phyloP scores from a whole-genome alignment of 139 green algal genomes.

The Chlamydomonas urium region DNA sequence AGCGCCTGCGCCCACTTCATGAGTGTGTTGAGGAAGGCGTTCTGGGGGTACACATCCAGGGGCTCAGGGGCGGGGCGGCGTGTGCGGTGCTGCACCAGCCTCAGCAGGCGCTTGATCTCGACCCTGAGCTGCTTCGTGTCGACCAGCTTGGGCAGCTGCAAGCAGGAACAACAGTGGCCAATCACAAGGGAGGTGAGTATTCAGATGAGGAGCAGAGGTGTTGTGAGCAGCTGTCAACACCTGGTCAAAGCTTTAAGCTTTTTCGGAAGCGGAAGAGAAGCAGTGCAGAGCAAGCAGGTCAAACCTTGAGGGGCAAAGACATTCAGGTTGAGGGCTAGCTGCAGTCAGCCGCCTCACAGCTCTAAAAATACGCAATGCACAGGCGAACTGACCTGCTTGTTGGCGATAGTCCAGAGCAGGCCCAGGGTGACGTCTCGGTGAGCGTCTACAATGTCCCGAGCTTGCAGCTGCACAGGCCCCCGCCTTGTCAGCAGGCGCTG shows the following conservation, averaged over 20 bases:
- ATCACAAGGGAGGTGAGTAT: too few species aligned
- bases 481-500: neutral
- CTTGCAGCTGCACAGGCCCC: conserved; percentile 7
- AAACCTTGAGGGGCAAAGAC: too few species aligned
- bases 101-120: conserved; percentile 24
- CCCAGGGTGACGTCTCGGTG: conserved; percentile 26
- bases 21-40: conserved; percentile 30
- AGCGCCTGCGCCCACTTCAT: conserved; percentile 72
- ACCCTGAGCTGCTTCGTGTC: conserved; percentile 15
- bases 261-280: too few species aligned
- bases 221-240: too few species aligned
- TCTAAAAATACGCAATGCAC: too few species aligned
- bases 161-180: too few species aligned
- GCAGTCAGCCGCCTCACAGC: too few species aligned
- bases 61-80: neutral
- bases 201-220: too few species aligned
- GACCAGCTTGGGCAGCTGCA: conserved; percentile 26
- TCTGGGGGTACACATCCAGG: conserved; percentile 17
- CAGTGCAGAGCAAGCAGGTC: too few species aligned
- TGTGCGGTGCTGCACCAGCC: neutral
- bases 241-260: too few species aligned
- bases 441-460: conserved; percentile 20
- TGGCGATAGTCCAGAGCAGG: conserved; percentile 20
- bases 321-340: too few species aligned
- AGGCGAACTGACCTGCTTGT: conserved; percentile 12